Evolutionary conservation across 2,329 filamentous ascomycete genomes (phyloP), one percentile per base, ranked within the genome.

Genomic region (Pseudogymnoascus verrucosus): DNA sequence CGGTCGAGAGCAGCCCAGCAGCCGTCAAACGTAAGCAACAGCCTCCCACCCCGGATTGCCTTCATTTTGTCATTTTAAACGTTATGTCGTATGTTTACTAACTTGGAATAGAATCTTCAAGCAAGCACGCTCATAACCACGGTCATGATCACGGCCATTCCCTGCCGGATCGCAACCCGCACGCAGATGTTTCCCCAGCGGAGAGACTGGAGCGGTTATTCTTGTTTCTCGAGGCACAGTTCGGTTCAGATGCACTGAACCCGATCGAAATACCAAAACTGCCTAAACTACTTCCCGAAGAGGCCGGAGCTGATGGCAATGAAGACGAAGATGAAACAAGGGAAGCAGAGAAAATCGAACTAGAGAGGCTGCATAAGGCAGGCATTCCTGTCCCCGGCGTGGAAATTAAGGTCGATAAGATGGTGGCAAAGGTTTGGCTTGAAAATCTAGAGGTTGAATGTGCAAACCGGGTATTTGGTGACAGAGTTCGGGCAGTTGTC

Each of bases 221-320:
- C 77, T 90, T 96, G 86, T 96, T 99, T 79, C 87, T 99, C 12
- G 95, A 99, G 79, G 90, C 93, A 2, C 95, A 99, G 75, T 99
- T 99, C 73, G 95, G 95, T 66, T 81, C 85, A 34, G 88, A 95
- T 67, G 88, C 91, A 65, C 87, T 98, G 64, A 81, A 84, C 0
- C 92, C 93, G 4, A 89, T 98, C 68, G 83, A 87, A 40, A 79
- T 76, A 71, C 78, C 91, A 65, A 83, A 86, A 74, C 74, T 86
- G 2, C 78, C 80, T 0, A 26, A 39, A 23, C 67, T 77, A 5
- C 69, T 78, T 31, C 68, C 71, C 4, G 69, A 67, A 42, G 64
- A 63, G 19, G 63, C 65, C 7, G 51, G 64, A 2, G 61, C 61
- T 26, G 59, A 67, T 12, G 64, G 64, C n/a, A 64, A 66, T 60